Evolutionary conservation across 192 early-diverging fungal genomes (phyloP).

Genomic region (Chytriomyces hyalinus): DNA sequence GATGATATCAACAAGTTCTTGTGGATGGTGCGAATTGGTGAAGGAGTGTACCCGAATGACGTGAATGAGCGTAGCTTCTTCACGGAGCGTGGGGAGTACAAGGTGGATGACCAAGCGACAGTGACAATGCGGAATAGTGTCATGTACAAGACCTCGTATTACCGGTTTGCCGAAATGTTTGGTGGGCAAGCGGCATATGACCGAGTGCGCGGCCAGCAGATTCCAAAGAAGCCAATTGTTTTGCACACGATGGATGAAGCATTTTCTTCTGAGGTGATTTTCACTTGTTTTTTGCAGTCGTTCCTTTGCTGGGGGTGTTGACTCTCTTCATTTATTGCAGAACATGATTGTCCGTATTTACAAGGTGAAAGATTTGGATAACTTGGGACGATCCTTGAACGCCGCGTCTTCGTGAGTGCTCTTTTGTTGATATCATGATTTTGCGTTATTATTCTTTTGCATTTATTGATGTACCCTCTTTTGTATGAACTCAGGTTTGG

Average conservation of each 20-base stretch:
- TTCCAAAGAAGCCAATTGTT: constrained; percentile 79
- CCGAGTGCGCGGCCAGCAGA: constrained; percentile 78
- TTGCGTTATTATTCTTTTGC: background rate
- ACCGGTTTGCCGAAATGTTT: constrained; percentile 91
- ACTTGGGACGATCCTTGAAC: constrained; percentile 78
- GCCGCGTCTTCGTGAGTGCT: constrained; percentile 54
- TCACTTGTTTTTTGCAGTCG: background rate
- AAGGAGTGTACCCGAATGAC: constrained; percentile 96
- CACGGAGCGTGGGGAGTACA: constrained; percentile 86
- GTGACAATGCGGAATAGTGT: constrained; percentile 88
- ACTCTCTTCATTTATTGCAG: constrained; percentile 38
- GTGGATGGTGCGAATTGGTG: constrained; percentile 99
- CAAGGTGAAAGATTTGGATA: constrained; percentile 95
- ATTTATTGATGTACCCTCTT: background rate
- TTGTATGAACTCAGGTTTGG: constrained; percentile 19
- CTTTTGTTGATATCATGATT: background rate
- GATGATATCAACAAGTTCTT: constrained; percentile 99
- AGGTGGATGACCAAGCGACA: constrained; percentile 88
- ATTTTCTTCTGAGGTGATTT: constrained; percentile 34
- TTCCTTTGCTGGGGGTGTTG: background rate
- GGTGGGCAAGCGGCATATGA: constrained; percentile 72
- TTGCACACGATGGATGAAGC: constrained; percentile 88
- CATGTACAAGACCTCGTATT: constrained; percentile 98
- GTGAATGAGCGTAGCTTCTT: constrained; percentile 89
- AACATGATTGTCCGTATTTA: constrained; percentile 99